Evolutionary conservation across 2,329 filamentous ascomycete species (phyloP), one percentile per base, ranked within the genome.

Genomic region (Diaporthe amygdali): DNA sequence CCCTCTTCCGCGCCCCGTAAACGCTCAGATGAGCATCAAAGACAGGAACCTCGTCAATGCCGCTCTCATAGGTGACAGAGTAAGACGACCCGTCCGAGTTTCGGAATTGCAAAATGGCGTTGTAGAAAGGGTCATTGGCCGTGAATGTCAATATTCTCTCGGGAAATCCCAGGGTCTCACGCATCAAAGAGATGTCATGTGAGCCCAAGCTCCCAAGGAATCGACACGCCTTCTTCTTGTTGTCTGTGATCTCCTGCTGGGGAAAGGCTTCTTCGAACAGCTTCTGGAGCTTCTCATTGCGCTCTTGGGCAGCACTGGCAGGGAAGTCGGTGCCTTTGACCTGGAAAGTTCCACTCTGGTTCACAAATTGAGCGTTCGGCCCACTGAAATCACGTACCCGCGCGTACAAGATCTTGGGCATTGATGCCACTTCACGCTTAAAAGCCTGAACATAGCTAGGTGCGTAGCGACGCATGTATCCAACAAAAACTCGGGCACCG

Each of bases 51-150:
- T 77, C 75, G 73, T 88, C 84, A 27, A 90, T 81, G 0, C 89
- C 89, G 0, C 84, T 85, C 73, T 92, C 89, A 74, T 90, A 92
- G 0, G 84, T 82, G 2, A 90, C 83, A 0, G 86, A 81, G 70
- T 56, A 56, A 32, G 54, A 25, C 4, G 54, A 56, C 2, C 54
- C 54, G 34, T 56, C 54, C 34, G 32, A 17, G 34, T 56, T 56
- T 15, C 54, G 54, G 32, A 17, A 56, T 15, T 56, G 32, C 32
- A 56, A 12, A 5, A 56, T 56, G 32, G 54, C 54, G 10, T 56
- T 56, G 54, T 56, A 56, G 54, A 56, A 56, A 56, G 54, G 54
- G 12, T 56, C 32, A 5, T 56, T 56, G 22, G n/a, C 76, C 79
- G 71, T 78, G 85, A 67, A 77, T 66, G 15, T 75, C 74, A 1